Evolutionary conservation across 2,329 filamentous ascomycete species (phyloP).

Genomic region (Trichoderma sp.): DNA sequence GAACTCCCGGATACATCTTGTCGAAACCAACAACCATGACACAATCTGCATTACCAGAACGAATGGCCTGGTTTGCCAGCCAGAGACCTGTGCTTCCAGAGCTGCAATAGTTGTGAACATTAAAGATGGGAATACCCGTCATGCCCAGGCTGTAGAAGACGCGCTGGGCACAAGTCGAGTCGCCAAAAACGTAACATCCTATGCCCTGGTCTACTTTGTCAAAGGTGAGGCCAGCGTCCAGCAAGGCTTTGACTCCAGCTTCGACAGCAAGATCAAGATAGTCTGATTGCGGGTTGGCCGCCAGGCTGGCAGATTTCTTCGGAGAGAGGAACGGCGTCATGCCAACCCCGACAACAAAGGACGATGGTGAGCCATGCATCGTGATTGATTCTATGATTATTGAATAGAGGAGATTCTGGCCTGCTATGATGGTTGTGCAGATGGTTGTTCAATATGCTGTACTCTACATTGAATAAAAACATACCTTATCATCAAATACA

Average conservation of each 20-base stretch:
- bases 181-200: not conserved
- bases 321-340: not conserved
- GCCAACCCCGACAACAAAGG: not conserved
- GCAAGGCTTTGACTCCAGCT: not conserved
- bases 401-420: not conserved
- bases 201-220: slow-evolving; percentile 1
- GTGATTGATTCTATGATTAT: not conserved
- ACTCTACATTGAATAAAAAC: not conserved
- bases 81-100: not conserved
- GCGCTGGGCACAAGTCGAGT: slow-evolving; percentile 1
- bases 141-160: slow-evolving; percentile 9
- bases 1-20: slow-evolving; percentile 4
- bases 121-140: not conserved
- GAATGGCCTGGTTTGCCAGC: not conserved
- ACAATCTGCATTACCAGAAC: not conserved
- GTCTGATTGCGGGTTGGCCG: not conserved
- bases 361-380: not conserved
- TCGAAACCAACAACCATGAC: not conserved
- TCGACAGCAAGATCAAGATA: slow-evolving; percentile 2
- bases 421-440: not conserved
- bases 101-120: slow-evolving; percentile 4
- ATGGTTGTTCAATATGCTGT: not conserved
- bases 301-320: not conserved
- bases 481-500: not conserved
- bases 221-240: not conserved